Evolutionary conservation across 352 stramenopile species (phyloP), one percentile per base, ranked within the genome.

Genomic region (Phytophthora chlamydospora): DNA sequence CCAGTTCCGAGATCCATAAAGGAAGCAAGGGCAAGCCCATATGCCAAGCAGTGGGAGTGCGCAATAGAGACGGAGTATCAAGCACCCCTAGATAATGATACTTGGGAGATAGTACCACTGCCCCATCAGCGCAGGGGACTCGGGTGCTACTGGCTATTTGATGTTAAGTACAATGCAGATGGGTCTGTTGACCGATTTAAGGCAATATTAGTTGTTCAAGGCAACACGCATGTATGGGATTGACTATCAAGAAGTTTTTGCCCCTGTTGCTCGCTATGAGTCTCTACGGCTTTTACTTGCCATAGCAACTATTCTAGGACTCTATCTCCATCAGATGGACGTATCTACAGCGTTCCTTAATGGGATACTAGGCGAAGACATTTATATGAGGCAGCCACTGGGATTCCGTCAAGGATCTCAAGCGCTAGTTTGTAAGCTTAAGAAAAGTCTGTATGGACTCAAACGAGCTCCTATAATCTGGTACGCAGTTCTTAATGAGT

Each of bases 401-500:
- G 21, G 57, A 14, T 65, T 65, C 21, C 29, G 47, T 0, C 38
- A 45, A 21, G 46, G 21, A 19, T 13, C 4, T 11, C 11, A 13
- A 10, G 12, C 1, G 0, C 19, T 47, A 4, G 47, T 58, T 9
- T 65, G 56, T 16, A 65, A 65, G 39, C 24, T 53, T 10, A 5
- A 27, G 11, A 53, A 58, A 51, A 62, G 39, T 51, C 3, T 65
- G 10, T 65, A 58, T 24, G 56, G 56, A 3, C 14, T 58, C 17
- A 58, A 53, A 36, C 34, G 43, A 16, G 38, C 46, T 3, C 56
- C 31, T 9, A 31, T 39, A 50, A 63, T 57, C n/a, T 57, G 45
- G 55, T 63, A 51, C 16, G 46, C 8, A 2, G 16, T 63, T 14
- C 29, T 63, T 1, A 57, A 63, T 39, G 17, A 7, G 0, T 57